Conservation (phyloP, 441 rosid genomes). For the Hypseocharis bilobata region DNA sequence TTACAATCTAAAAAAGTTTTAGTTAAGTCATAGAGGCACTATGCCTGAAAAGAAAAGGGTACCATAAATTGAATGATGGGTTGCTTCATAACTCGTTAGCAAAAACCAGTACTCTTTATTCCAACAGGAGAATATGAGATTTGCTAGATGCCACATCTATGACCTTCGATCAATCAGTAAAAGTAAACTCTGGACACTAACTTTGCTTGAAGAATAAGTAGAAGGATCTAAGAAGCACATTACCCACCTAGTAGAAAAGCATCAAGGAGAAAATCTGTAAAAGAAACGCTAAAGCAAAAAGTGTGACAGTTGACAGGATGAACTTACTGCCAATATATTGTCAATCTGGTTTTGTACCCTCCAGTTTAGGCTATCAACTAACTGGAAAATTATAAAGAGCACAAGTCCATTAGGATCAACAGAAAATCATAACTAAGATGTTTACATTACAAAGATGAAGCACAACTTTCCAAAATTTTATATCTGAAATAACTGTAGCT, state of each 20-base stretch:
- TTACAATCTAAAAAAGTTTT: not conserved
- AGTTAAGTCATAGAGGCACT: not conserved
- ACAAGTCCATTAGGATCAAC: slow-evolving; percentile 13
- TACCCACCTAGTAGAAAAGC: not conserved
- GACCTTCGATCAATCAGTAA: not conserved
- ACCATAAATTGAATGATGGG: not conserved
- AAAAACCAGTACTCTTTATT: not conserved
- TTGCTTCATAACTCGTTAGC: not conserved
- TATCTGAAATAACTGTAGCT: slow-evolving; percentile 15
- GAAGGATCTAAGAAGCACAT: not conserved
- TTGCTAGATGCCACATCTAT: not conserved
- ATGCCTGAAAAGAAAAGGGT: not conserved
- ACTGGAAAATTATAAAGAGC: slow-evolving; percentile 36
- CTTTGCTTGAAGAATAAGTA: not conserved
- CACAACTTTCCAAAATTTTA: not conserved
- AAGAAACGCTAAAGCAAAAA: not conserved
- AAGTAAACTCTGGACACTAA: not conserved
- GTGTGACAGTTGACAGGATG: slow-evolving; percentile 4
- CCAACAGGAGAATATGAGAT: not conserved
- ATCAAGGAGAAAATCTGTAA: not conserved
- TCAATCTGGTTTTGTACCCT: slow-evolving; percentile 80
- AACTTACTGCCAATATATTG: slow-evolving; percentile 56
- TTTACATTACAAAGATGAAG: not conserved
- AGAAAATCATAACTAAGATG: slow-evolving; percentile 8
- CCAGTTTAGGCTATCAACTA: slow-evolving; percentile 76